Base-by-base conservation (phyloP, 768 basidiomycete genomes). In the Lactifluus pinguis region DNA sequence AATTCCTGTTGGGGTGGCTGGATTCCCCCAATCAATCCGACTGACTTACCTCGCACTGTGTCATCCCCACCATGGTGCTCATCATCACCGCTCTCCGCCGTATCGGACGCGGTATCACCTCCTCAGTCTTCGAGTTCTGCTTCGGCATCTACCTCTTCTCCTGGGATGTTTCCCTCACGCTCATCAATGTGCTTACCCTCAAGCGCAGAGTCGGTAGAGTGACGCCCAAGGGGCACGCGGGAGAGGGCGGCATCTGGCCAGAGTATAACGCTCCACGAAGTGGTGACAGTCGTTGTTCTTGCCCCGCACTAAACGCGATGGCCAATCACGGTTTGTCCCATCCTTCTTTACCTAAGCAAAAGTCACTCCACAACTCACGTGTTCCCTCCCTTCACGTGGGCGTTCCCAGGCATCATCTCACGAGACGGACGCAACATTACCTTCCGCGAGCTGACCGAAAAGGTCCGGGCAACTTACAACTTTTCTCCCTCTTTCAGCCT, bases 221-320 rank as follows among this genome's bases (percentile, higher is more conserved):
- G 44, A 80, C 80, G 0, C 82, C 80, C 1, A 70, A 72, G 32
- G 83, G 83, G 0, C 72, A 77, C 54, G 79, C 81, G 3, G 86
- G 85, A 0, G 78, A 73, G 51, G 80, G 76, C 34, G 85, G 87
- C 0, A 68, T 76, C 49, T 91, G 88, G 88, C 87, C 88, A 0
- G 81, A 84, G 67, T 89, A 78, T 67, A 72, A 76, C 1, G 71
- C 83, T 2, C 79, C 86, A 0, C 72, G 70, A 59, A 77, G 82
- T 9, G 81, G 80, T 1, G 88, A 90, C 65, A 89, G 87, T 66
- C 76, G 89, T 2, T 81, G 81, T 62, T 80, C 84, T 1, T 91
- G 89, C 64, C 89, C 89, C 1, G 87, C 80, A 13, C 69, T 92
- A 60, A 92, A 92, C 65, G 85, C 87, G 0, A 76, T 92, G 81